Evolutionary conservation across 441 rosid genomes (phyloP).

Genomic region (Dalechampia spathulata): DNA sequence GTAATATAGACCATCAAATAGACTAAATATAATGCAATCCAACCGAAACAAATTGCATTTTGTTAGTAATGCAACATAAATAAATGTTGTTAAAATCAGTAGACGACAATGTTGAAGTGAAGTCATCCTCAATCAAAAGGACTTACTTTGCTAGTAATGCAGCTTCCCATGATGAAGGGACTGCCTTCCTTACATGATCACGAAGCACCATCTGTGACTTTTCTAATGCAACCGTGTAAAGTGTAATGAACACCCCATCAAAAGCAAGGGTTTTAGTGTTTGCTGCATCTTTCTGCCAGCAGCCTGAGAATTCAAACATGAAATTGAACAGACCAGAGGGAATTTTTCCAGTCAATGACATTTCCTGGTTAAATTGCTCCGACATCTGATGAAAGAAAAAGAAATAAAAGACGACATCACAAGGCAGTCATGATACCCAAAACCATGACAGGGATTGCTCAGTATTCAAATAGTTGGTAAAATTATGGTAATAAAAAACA

Average conservation of each 20-base stretch:
- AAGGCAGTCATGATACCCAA: not conserved
- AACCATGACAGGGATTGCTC: not conserved
- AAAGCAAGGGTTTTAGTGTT: slow-evolving; percentile 85
- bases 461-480: too few species aligned
- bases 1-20: not conserved
- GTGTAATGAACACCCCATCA: slow-evolving; percentile 85
- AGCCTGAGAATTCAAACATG: slow-evolving; percentile 80
- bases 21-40: not conserved
- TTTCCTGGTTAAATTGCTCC: slow-evolving; percentile 92
- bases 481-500: not conserved
- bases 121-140: not conserved
- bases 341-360: slow-evolving; percentile 83
- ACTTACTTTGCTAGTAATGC: slow-evolving; percentile 85
- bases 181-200: slow-evolving; percentile 77
- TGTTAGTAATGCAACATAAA: not conserved
- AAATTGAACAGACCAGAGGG: slow-evolving; percentile 91
- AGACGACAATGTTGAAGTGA: not conserved
- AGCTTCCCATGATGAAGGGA: slow-evolving; percentile 93
- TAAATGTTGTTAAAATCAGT: not conserved
- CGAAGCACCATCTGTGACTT: slow-evolving; percentile 72
- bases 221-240: slow-evolving; percentile 77
- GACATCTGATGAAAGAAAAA: slow-evolving; percentile 57
- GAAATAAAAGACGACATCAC: not conserved
- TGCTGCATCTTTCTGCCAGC: slow-evolving; percentile 96
- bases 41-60: not conserved